Percentiles rank a stretch among this genome's conserved stretches.
These are phyloP conservation scores for Candolleomyces aberdarensis DNA, from an alignment of 768 basidiomycete genomes.

Conservation along the genomic window DNA sequence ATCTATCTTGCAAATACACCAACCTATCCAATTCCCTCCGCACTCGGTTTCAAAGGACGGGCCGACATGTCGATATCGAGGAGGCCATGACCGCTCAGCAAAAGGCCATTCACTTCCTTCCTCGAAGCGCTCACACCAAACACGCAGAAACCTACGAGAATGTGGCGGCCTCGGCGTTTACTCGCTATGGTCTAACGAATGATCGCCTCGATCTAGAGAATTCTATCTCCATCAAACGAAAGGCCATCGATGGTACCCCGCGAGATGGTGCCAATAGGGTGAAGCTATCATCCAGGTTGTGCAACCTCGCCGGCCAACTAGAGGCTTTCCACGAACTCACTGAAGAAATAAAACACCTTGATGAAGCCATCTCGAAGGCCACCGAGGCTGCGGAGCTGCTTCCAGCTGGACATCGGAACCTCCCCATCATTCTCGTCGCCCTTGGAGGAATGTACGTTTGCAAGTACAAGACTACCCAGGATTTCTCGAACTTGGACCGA, in stretches of 20 bases:
- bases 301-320: neutral
- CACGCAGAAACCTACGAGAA: neutral
- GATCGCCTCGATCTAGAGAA: neutral
- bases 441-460: neutral
- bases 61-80: neutral
- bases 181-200: neutral
- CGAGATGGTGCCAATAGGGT: neutral
- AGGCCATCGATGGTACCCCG: neutral
- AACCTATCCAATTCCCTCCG: neutral
- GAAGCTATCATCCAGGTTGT: neutral
- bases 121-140: neutral
- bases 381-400: neutral
- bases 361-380: neutral
- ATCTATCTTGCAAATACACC: neutral
- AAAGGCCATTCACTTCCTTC: neutral
- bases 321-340: neutral
- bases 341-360: neutral
- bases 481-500: neutral
- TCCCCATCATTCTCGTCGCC: neutral
- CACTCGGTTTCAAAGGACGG: neutral
- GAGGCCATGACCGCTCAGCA: neutral
- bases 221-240: neutral
- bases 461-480: neutral
- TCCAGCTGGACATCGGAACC: neutral
- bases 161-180: neutral